Evolutionary conservation across 2,329 filamentous ascomycete species (phyloP), one percentile per base, ranked within the genome.

Genomic region (Cytospora paraplurivora): DNA sequence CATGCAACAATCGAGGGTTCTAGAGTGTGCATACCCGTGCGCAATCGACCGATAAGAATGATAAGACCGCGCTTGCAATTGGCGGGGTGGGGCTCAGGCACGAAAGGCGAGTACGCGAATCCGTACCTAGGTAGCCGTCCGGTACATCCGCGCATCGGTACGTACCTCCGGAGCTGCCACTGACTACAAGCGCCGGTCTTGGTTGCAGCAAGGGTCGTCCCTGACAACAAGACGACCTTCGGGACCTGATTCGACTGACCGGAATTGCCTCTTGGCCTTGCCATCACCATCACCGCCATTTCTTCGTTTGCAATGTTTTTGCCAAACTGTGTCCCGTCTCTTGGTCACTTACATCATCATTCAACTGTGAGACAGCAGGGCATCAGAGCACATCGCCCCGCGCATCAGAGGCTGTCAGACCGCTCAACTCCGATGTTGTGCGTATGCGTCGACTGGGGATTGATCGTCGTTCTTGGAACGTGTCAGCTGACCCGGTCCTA

Each of bases 241-340:
- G 64, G 61, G 59, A 58, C 64, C 61, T 37, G 65, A 35, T 62
- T 54, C 27, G 37, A 37, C 27, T 56, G 27, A 50, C 51, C 54
- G 12, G 53, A 54, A 21, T 57, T 69, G 61, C 65, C 15, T 62
- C 37, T 37, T n/a, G 12, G 50, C n/a, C 50, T 67, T 65, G 66
- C 32, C 64, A 47, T 47, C 34, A 56, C 47, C 56, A 61, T 56
- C 62, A 59, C 56, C 62, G 62, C 58, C 62, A 56, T 60, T 63
- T 60, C 41, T 59, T 38, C 12, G 49, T 53, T 50, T 55, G 50
- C 44, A 44, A 51, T 38, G 4, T 38, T 17, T 51, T 52, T 47
- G 50, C 35, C 33, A 21, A 15, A 47, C 44, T 47, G 57, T 49
- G 51, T 44, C 51, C 51, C 54, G 37, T 61, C 38, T 32, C n/a